A percentile compares a stretch with the other conserved stretches of the same genome.
phyloP scores from a whole-genome alignment of 2,329 filamentous ascomycete genomes.

The Penicillium corylophilum region DNA sequence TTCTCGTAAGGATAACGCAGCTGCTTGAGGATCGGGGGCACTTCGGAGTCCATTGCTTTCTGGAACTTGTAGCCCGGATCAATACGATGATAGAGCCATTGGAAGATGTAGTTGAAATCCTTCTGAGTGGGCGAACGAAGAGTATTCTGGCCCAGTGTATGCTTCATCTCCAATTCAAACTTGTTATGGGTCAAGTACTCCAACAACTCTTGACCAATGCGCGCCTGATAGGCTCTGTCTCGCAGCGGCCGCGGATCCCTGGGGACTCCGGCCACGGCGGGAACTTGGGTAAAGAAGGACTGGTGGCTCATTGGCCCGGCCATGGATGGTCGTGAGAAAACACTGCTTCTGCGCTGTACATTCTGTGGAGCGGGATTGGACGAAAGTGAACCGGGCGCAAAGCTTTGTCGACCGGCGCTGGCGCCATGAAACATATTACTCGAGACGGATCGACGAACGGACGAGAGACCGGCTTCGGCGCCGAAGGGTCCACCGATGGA shows the following conservation, averaged over 20 bases:
- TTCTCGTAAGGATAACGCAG: conserved; percentile 92
- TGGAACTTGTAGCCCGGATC: conserved; percentile 91
- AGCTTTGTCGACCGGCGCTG: conserved; percentile 68
- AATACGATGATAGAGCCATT: conserved; percentile 95
- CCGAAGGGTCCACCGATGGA: conserved; percentile 72
- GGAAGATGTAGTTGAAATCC: conserved; percentile 96
- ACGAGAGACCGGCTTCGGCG: conserved; percentile 75
- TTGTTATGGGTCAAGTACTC: conserved; percentile 92
- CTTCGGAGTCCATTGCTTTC: conserved; percentile 93
- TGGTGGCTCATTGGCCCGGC: conserved; percentile 71
- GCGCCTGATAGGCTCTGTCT: conserved; percentile 74
- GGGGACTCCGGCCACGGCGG: conserved; percentile 76
- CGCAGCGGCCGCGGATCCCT: conserved; percentile 83
- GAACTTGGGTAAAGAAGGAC: conserved; percentile 90
- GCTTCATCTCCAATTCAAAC: conserved; percentile 97
- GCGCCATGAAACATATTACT: conserved; percentile 61
- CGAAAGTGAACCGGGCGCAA: conserved; percentile 60
- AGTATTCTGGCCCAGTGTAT: conserved; percentile 84
- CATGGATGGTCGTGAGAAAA: conserved; percentile 72
- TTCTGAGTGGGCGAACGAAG: conserved; percentile 95
- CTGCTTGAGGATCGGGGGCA: conserved; percentile 88
- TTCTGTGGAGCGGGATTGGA: conserved; percentile 55
- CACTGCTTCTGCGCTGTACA: conserved; percentile 72
- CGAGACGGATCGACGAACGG: conserved; percentile 77
- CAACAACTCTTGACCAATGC: conserved; percentile 83